Conservation (phyloP, 768 basidiomycete species). For the Mycena galericulata region DNA sequence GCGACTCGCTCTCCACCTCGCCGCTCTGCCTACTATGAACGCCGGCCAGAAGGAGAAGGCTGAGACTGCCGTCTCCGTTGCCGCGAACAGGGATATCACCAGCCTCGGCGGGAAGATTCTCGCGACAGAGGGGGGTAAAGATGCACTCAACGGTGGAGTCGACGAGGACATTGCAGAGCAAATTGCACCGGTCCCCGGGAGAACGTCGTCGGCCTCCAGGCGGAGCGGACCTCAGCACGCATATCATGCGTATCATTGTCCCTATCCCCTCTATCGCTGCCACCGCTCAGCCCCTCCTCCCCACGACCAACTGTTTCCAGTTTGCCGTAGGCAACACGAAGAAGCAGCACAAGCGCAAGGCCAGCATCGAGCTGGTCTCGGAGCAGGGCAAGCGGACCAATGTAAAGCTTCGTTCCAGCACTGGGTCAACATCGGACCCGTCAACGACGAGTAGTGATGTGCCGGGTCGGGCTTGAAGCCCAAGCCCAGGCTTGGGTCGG, state of each 20-base stretch:
- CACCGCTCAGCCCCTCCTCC: not conserved
- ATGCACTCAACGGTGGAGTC: not conserved
- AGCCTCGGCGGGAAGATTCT: slow-evolving; percentile 1
- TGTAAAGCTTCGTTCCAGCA: too few relatives aligned
- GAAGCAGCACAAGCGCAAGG: slow-evolving; percentile 8
- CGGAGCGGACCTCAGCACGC: not conserved
- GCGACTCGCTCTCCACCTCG: slow-evolving; percentile 6
- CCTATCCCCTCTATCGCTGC: too few relatives aligned
- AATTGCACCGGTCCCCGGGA: not conserved
- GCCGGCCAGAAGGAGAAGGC: slow-evolving; percentile 15
- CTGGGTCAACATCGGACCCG: too few relatives aligned
- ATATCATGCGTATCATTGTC: too few relatives aligned
- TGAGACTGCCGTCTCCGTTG: not conserved
- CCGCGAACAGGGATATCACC: not conserved
- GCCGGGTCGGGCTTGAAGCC: too few relatives aligned
- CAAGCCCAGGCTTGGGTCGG: too few relatives aligned
- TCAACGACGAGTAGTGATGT: too few relatives aligned
- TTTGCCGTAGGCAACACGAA: not conserved
- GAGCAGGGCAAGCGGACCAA: too few relatives aligned
- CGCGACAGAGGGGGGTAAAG: not conserved
- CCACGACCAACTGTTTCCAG: not conserved
- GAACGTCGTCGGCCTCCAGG: slow-evolving; percentile 1
- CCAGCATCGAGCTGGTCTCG: too few relatives aligned
- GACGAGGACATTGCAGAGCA: not conserved
- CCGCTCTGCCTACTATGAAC: not conserved